Conservation (phyloP, 305 asterid species). For the Vinca major region DNA sequence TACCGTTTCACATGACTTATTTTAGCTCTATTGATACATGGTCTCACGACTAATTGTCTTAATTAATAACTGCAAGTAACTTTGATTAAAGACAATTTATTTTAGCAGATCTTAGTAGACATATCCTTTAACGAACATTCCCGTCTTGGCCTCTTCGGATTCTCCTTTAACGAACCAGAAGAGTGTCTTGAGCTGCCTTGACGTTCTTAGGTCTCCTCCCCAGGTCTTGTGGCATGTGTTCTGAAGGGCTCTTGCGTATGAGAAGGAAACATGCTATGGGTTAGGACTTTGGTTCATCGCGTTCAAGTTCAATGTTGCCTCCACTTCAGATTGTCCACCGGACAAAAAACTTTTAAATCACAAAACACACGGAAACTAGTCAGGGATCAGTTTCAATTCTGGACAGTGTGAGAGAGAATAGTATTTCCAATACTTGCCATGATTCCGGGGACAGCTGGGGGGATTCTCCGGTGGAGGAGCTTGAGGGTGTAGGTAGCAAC, state of each 20-base stretch:
- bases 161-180: constrained; percentile 34
- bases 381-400: not conserved
- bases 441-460: constrained; percentile 41
- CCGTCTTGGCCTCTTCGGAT: constrained; percentile 40
- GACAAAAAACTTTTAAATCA: constrained; percentile 29
- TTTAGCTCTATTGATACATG: no score
- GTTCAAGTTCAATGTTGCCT: constrained; percentile 55
- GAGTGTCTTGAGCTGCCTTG: constrained; percentile 49
- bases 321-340: constrained; percentile 67
- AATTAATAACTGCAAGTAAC: no score
- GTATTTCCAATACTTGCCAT: constrained; percentile 9
- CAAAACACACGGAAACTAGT: not conserved
- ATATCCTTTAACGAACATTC: constrained; percentile 19
- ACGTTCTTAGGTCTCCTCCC: constrained; percentile 38
- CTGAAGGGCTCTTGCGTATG: constrained; percentile 44
- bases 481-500: constrained; percentile 51
- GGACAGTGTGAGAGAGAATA: no score
- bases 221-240: constrained; percentile 44
- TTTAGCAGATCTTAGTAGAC: constrained; percentile 14
- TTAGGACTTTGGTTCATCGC: constrained; percentile 54
- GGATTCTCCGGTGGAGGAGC: constrained; percentile 38
- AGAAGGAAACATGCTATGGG: constrained; percentile 42
- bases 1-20: no score
- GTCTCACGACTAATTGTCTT: no score
- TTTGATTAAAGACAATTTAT: not conserved